A percentile compares a stretch with the other conserved stretches of the same genome.
phyloP scores from a whole-genome alignment of 2,329 filamentous ascomycete genomes.

The Fusarium chlamydosporum region DNA sequence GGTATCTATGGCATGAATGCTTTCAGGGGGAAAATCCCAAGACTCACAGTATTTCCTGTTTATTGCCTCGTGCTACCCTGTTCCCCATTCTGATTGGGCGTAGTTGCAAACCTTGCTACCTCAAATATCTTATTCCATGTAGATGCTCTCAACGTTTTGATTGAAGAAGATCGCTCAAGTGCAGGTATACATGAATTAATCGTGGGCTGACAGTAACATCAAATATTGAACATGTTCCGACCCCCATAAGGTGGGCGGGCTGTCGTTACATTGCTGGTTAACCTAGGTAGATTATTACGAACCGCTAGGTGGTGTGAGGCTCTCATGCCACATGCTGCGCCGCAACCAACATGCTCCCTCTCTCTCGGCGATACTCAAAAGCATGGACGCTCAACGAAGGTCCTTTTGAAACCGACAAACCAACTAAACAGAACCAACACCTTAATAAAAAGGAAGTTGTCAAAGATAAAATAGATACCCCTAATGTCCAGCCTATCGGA shows the following conservation, averaged over 20 bases:
- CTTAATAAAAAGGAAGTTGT: background rate
- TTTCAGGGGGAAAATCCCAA: background rate
- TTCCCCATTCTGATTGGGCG: background rate
- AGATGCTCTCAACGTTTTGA: background rate
- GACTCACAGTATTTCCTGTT: background rate
- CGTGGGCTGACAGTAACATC: background rate
- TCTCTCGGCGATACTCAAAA: background rate
- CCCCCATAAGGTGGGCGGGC: background rate
- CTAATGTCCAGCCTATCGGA: conserved; percentile 14
- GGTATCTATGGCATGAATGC: no score
- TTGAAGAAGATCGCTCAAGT: background rate
- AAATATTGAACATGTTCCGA: background rate
- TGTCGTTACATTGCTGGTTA: conserved; percentile 3
- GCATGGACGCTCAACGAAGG: background rate
- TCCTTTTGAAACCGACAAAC: background rate
- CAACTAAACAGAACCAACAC: background rate
- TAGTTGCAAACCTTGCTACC: background rate
- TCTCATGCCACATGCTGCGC: conserved; percentile 7
- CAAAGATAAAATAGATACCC: background rate
- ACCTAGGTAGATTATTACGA: no score
- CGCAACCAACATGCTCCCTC: background rate
- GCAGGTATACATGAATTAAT: background rate
- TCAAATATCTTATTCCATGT: background rate
- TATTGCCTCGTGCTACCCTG: background rate
- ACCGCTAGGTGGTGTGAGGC: conserved; percentile 9